A percentile compares a stretch with the other conserved stretches of the same genome.
Evolutionary conservation across 1,284 basidiomycete species (phyloP).

Genomic region (Moniliella sp.): DNA sequence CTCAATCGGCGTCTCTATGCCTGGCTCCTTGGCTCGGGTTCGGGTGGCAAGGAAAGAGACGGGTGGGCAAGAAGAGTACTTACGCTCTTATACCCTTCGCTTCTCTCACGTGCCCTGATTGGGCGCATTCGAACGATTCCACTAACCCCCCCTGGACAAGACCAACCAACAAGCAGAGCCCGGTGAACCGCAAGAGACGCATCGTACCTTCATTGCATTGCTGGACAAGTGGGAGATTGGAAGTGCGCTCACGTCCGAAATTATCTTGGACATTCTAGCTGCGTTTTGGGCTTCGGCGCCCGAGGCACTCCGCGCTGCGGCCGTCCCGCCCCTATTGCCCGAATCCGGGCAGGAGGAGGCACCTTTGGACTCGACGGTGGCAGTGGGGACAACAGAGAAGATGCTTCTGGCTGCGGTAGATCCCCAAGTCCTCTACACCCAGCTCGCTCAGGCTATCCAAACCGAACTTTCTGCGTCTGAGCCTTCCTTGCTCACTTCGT

Average conservation of each 20-base stretch:
- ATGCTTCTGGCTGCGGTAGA: constrained; percentile 82
- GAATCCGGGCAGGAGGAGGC: not conserved
- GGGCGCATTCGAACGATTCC: constrained; percentile 7
- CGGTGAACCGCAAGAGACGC: constrained; percentile 53
- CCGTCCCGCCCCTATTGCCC: too few relatives aligned
- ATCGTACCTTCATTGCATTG: constrained; percentile 80
- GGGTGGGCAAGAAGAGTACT: constrained; percentile 9
- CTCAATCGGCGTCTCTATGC: constrained; percentile 76
- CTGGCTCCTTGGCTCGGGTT: constrained; percentile 64
- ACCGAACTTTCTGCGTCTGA: constrained; percentile 32
- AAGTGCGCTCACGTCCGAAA: constrained; percentile 50
- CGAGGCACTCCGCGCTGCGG: not conserved
- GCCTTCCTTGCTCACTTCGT: not conserved
- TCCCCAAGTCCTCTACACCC: constrained; percentile 64
- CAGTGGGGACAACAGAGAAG: constrained; percentile 54
- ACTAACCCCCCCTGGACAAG: constrained; percentile 35
- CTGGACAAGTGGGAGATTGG: constrained; percentile 95
- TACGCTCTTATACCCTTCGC: constrained; percentile 9
- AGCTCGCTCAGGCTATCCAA: constrained; percentile 41
- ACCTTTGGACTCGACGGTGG: not conserved
- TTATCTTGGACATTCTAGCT: constrained; percentile 58
- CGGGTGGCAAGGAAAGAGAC: constrained; percentile 49
- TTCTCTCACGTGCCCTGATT: constrained; percentile 9
- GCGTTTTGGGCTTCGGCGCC: not conserved
- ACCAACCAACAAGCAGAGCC: constrained; percentile 37